Percentiles rank a stretch among this genome's conserved stretches.
These are phyloP conservation scores for Hanseniaspora jakobsenii DNA, from an alignment of 805 yeast genomes.

Conservation along the genomic window DNA sequence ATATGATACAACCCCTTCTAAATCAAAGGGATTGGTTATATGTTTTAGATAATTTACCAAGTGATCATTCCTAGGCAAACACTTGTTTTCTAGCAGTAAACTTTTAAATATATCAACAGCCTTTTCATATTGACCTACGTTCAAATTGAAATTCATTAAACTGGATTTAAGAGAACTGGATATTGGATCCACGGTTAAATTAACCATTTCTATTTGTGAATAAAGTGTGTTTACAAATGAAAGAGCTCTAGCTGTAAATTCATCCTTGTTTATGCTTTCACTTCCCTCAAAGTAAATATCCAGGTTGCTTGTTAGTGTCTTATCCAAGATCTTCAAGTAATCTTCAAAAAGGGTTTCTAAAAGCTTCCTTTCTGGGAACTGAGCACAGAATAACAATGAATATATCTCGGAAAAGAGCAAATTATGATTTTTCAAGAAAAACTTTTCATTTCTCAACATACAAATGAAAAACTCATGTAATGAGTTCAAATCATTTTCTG, in stretches of 20 bases:
- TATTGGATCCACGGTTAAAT: background rate
- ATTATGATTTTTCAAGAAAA: slow-evolving; percentile 3
- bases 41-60: slow-evolving; percentile 6
- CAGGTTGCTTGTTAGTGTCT: background rate
- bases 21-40: background rate
- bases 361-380: slow-evolving; percentile 5
- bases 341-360: background rate
- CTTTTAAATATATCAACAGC: background rate
- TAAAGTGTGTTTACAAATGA: background rate
- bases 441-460: too few species aligned
- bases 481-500: too few species aligned
- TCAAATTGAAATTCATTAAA: slow-evolving; percentile 5
- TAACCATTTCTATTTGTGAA: background rate
- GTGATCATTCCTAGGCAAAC: slow-evolving; percentile 3
- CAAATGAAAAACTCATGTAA: too few species aligned
- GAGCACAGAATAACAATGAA: slow-evolving; percentile 2
- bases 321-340: background rate
- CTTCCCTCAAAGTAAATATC: background rate
- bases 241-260: too few species aligned
- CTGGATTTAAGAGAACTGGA: slow-evolving; percentile 4
- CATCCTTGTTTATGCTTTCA: too few species aligned
- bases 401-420: background rate
- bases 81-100: background rate
- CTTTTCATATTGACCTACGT: background rate
- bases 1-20: slow-evolving; percentile 5